phyloP scores from a whole-genome alignment of 192 early-diverging fungal genomes.

The Linnemannia hyalina region DNA sequence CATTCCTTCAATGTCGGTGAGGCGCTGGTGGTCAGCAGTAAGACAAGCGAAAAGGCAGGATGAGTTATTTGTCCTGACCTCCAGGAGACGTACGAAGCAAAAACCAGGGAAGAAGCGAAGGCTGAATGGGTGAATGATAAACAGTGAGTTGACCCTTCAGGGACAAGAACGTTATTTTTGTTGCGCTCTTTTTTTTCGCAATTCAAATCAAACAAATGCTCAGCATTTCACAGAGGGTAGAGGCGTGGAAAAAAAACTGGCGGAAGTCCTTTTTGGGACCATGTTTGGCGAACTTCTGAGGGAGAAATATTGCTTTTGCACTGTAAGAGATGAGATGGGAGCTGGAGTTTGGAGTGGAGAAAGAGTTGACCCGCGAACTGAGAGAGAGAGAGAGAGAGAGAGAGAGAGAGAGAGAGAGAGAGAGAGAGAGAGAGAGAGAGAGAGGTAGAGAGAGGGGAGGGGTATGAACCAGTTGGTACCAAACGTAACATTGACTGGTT shows the following conservation, averaged over 20 bases:
- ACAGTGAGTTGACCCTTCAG: not conserved
- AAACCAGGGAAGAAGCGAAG: not conserved
- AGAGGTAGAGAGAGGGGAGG: too few species aligned
- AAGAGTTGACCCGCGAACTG: conserved; percentile 3
- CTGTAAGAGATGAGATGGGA: too few species aligned
- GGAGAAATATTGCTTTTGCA: not conserved
- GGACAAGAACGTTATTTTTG: not conserved
- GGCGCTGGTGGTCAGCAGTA: too few species aligned
- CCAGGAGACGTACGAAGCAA: not conserved
- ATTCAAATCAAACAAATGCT: not conserved
- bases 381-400: not conserved
- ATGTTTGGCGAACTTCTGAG: not conserved
- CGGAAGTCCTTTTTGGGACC: not conserved
- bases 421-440: not conserved
- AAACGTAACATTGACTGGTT: not conserved
- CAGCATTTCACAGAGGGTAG: not conserved
- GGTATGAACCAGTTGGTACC: not conserved
- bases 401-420: not conserved
- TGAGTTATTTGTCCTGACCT: not conserved
- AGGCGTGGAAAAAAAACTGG: conserved; percentile 4
- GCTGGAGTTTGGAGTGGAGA: not conserved
- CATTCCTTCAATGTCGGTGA: too few species aligned
- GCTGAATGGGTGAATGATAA: not conserved
- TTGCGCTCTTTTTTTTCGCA: conserved; percentile 3
- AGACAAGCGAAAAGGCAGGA: not conserved